Evolutionary conservation across 2,329 filamentous ascomycete species (phyloP), one percentile per base, ranked within the genome.

Genomic region (Bertia moriformis): DNA sequence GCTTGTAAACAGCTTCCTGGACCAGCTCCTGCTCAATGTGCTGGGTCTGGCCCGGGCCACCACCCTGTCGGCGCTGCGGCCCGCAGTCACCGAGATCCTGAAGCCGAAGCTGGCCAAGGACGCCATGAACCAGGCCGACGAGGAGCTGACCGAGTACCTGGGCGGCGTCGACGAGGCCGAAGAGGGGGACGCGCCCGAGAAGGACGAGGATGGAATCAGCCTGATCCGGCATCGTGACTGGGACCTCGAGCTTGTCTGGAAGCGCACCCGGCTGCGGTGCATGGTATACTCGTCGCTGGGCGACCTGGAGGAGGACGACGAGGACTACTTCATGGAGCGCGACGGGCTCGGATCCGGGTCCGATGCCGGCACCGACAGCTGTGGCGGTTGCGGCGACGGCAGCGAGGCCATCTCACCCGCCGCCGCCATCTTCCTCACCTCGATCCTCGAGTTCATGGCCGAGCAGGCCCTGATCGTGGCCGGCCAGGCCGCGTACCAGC

Each of bases 281-380:
- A 98, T 98, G 91, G 89, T 98, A 17, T 96, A 96, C 56, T 96
- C 88, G 5, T 88, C 91, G 5, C 66, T 98, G 4, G 91, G 91
- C 35, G 89, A 98, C 53, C 78, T 98, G 71, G 93, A 98, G 57
- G 91, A 98, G 60, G 88, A 96, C 48, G 91, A 98, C 47, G 91
- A 96, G 57, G 89, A 95, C 52, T 76, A 78, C 38, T 85, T 85
- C 51, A 83, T 93, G 54, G 78, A 87, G 46, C 77, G 86, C 49
- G 86, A 91, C 41, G 73, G 83, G 30, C 66, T 89, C 10, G n/a
- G n/a, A n/a, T n/a, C n/a, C n/a, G 61, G 65, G 32, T 72, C 76
- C 27, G 63, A 68, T 37, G 66, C 67, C 39, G 62, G 61, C 18
- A 63, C 70, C 30, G 74, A 78, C 42, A 63, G 70, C 24, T 59